Conservation (phyloP, 2,329 filamentous ascomycete genomes). For the Scolecobasidium constrictum region DNA sequence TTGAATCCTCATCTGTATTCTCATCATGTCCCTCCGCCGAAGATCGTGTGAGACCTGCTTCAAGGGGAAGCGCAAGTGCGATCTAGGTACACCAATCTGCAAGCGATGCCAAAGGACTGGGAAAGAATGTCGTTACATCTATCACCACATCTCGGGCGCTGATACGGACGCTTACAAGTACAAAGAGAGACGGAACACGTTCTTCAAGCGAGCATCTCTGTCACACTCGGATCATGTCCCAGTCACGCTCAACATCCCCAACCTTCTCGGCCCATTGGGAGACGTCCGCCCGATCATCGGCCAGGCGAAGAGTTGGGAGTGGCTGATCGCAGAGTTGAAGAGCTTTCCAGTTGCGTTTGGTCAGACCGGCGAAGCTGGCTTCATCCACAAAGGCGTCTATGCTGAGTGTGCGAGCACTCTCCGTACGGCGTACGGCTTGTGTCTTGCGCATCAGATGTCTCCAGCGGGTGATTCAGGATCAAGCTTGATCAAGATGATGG, state of each 20-base stretch:
- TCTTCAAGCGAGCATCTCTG: not conserved
- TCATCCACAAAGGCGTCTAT: conserved; percentile 4
- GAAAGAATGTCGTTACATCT: conserved; percentile 3
- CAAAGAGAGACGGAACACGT: not conserved
- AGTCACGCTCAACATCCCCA: conserved; percentile 2
- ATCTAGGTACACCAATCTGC: conserved; percentile 2
- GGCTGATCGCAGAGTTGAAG: conserved; percentile 7
- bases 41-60: conserved; percentile 8
- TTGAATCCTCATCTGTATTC: too few species aligned
- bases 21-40: conserved; percentile 8
- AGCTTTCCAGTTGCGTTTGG: conserved; percentile 1
- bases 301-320: conserved; percentile 5
- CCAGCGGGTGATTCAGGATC: too few species aligned
- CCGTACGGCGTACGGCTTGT: conserved; percentile 7
- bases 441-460: not conserved
- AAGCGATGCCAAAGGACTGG: conserved; percentile 5
- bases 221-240: not conserved
- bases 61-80: conserved; percentile 7
- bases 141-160: not conserved
- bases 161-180: not conserved
- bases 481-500: too few species aligned
- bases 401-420: not conserved
- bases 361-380: conserved; percentile 1
- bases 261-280: conserved; percentile 5
- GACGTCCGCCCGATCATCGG: conserved; percentile 6